Evolutionary conservation across 2,329 filamentous ascomycete genomes (phyloP), one percentile per base, ranked within the genome.

Genomic region (Epichloe elymi): DNA sequence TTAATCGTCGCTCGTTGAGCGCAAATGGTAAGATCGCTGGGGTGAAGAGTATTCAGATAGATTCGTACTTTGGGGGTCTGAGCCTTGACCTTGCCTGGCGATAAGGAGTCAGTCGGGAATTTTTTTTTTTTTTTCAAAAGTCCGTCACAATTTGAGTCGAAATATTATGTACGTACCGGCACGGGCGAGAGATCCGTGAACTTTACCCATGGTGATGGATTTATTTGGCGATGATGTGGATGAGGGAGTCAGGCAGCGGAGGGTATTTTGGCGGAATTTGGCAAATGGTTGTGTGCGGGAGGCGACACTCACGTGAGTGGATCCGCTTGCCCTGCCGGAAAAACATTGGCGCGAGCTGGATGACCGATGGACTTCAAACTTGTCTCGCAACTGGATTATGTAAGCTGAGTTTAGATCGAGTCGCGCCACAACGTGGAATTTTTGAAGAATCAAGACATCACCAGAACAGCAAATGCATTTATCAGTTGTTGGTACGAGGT

Each of bases 161-260:
- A 1, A 3, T 14, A 14, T 15, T 3, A 3, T 46, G 3, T 40
- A 64, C 69, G 52, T 73, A 73, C 72, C 73, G 62, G 87, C 88
- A 88, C 88, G 87, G 73, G 87, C 87, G 75, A 93, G 85, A 71
- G 87, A 93, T 73, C 87, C 87, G 85, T 91, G 87, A 74, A 91
- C 86, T 79, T 91, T 91, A 78, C 86, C 86, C 86, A 91, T 90
- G 74, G 72, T 86, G 67, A 66, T 63, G 65, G 63, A 67, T 66
- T 20, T 61, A 57, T 59, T 59, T 68, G 63, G 55, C 64, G 63
- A 61, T 67, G 61, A 61, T 64, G 65, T 63, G 59, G 58, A 59
- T 66, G 65, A 56, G 63, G 60, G 42, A 65, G 51, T 63, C 63
- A 55, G 55, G 56, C 26, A 42, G 46, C 46, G 20, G 47, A 56